Percentiles rank a stretch among this genome's conserved stretches.
These are phyloP conservation scores for Begonia fuchsioides DNA, from an alignment of 306 rosid genomes.

Conservation along the genomic window DNA sequence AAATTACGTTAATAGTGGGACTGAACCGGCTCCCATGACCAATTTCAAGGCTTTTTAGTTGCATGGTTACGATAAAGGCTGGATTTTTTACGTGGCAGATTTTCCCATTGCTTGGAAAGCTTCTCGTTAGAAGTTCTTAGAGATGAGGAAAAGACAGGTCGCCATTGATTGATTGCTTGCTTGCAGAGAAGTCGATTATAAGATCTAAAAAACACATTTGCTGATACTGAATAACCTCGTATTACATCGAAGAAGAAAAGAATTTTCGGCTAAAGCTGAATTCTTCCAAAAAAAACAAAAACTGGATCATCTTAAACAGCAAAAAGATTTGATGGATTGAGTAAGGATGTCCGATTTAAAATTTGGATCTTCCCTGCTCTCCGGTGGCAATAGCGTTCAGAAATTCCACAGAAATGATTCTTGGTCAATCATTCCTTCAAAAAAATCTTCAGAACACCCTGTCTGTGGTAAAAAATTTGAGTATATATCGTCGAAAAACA, in stretches of 20 bases:
- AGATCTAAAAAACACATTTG: too few relatives aligned
- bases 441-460: conserved; percentile 37
- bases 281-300: too few relatives aligned
- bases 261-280: too few relatives aligned
- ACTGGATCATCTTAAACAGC: too few relatives aligned
- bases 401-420: conserved; percentile 65
- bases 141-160: conserved; percentile 14
- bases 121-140: conserved; percentile 5
- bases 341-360: too few relatives aligned
- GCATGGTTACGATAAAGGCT: conserved; percentile 14
- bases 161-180: not conserved
- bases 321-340: too few relatives aligned
- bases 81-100: conserved; percentile 23
- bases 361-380: too few relatives aligned
- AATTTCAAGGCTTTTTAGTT: not conserved
- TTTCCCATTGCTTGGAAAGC: conserved; percentile 38
- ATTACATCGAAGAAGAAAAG: too few relatives aligned
- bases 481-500: conserved; percentile 23
- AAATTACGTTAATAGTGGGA: not conserved
- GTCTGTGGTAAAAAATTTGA: conserved; percentile 12
- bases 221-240: too few relatives aligned
- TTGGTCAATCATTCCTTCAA: conserved; percentile 20
- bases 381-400: conserved; percentile 1
- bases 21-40: conserved; percentile 42
- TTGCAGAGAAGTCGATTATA: not conserved